phyloP scores from a whole-genome alignment of 2,329 filamentous ascomycete genomes.

The Coleophoma crateriformis region DNA sequence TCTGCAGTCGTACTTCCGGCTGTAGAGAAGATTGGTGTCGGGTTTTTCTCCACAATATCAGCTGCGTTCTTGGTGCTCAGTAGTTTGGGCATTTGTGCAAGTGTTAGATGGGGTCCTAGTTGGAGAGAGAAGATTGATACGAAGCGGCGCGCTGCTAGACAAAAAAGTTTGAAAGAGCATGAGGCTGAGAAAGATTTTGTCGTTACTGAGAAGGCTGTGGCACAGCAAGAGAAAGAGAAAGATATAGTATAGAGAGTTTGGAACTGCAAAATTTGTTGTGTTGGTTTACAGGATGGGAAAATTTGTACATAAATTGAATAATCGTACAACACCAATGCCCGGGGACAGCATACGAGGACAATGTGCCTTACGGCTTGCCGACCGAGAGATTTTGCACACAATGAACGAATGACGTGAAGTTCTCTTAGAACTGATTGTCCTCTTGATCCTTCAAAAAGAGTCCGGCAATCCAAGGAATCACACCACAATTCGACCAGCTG shows the following conservation, averaged over 20 bases:
- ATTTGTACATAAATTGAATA: too few species aligned
- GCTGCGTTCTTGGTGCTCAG: slow-evolving; percentile 43
- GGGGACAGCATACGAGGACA: too few species aligned
- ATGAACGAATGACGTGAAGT: too few species aligned
- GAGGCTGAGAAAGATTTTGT: not conserved
- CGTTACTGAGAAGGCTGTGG: not conserved
- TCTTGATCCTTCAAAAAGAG: too few species aligned
- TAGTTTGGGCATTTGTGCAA: not conserved
- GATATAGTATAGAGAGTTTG: not conserved
- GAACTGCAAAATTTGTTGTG: too few species aligned
- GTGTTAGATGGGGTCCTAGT: slow-evolving; percentile 5
- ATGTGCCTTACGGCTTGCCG: too few species aligned
- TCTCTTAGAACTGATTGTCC: too few species aligned
- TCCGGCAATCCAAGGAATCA: too few species aligned
- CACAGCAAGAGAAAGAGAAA: not conserved
- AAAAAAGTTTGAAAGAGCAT: slow-evolving; percentile 5
- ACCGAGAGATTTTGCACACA: too few species aligned
- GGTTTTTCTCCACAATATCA: slow-evolving; percentile 70
- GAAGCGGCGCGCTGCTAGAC: slow-evolving; percentile 31
- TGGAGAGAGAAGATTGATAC: slow-evolving; percentile 39
- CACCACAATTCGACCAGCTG: too few species aligned
- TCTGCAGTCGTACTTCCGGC: slow-evolving; percentile 70
- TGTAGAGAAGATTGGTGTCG: slow-evolving; percentile 69
- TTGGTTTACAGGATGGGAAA: too few species aligned
- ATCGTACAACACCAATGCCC: too few species aligned